These are phyloP conservation scores for Coemansia sp. DNA, from an alignment of 192 early-diverging fungal genomes.

Conservation along the genomic window DNA sequence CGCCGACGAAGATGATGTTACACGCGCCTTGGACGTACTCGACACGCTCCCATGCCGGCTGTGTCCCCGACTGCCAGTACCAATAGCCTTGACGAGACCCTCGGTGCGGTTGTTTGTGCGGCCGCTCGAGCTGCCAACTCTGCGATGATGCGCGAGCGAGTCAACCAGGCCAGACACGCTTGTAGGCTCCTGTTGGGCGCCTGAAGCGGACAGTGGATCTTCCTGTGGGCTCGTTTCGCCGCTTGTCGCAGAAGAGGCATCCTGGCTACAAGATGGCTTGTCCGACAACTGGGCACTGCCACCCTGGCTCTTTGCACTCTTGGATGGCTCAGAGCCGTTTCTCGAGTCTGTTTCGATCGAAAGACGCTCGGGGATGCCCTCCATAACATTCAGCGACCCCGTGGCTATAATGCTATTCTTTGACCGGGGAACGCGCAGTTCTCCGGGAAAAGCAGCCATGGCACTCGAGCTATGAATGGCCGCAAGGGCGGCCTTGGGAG, in stretches of 20 bases:
- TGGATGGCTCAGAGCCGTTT: neutral
- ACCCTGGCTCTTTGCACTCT: neutral
- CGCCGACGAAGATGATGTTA: constrained; percentile 5
- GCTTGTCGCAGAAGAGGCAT: neutral
- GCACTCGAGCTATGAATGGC: neutral
- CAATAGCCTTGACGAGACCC: constrained; percentile 17
- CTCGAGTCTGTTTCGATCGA: constrained; percentile 8
- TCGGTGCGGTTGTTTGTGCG: constrained; percentile 20
- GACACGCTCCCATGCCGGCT: constrained; percentile 40
- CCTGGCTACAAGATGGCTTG: no score
- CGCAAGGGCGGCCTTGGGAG: neutral
- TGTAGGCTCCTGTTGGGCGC: neutral
- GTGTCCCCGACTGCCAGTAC: constrained; percentile 15
- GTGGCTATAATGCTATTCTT: constrained; percentile 29
- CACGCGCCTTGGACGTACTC: constrained; percentile 4
- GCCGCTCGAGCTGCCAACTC: constrained; percentile 11
- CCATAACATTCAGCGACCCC: constrained; percentile 12
- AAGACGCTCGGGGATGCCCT: constrained; percentile 21
- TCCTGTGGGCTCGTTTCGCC: neutral
- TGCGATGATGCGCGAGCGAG: constrained; percentile 7
- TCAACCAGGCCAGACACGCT: constrained; percentile 7
- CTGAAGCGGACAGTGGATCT: neutral
- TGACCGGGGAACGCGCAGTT: constrained; percentile 4
- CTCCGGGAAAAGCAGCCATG: neutral
- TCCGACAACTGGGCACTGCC: neutral